phyloP scores from a whole-genome alignment of 202 grass and related monocot species.

The Schoenoplectus tabernaemontani region DNA sequence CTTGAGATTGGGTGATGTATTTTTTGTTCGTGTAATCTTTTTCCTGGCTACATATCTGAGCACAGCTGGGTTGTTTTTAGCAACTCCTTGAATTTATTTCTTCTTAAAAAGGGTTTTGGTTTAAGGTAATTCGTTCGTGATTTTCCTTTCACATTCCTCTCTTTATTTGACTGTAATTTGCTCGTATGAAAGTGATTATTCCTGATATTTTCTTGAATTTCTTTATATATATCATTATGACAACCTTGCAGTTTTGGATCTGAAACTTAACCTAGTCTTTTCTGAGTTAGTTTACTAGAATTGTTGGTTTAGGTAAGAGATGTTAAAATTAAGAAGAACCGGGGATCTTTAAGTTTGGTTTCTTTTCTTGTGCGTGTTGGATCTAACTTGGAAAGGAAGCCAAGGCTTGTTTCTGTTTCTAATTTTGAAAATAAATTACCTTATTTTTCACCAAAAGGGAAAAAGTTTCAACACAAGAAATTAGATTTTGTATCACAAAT shows the following conservation, averaged over 20 bases:
- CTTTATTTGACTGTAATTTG: background rate
- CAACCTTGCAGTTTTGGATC: background rate
- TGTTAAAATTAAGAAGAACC: background rate
- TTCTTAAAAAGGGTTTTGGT: background rate
- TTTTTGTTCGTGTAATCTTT: background rate
- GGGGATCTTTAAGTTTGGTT: background rate
- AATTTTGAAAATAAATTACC: constrained; percentile 2
- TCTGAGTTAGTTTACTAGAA: background rate
- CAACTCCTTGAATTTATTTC: background rate
- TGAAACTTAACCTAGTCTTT: background rate
- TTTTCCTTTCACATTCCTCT: background rate
- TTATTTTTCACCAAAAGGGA: background rate
- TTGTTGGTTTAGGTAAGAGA: background rate
- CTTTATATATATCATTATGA: background rate
- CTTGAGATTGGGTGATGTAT: background rate
- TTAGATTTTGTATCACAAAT: background rate
- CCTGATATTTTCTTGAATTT: background rate
- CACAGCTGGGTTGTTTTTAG: background rate
- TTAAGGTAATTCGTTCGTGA: background rate
- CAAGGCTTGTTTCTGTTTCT: background rate
- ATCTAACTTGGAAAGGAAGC: constrained; percentile 14
- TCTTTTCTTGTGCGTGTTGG: constrained; percentile 11
- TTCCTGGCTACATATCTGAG: constrained; percentile 3
- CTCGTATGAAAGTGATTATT: background rate
- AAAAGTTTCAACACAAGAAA: background rate